These are phyloP conservation scores for Aspergillus aculeatus DNA, from an alignment of 2,329 filamentous ascomycete genomes.

Conservation along the genomic window DNA sequence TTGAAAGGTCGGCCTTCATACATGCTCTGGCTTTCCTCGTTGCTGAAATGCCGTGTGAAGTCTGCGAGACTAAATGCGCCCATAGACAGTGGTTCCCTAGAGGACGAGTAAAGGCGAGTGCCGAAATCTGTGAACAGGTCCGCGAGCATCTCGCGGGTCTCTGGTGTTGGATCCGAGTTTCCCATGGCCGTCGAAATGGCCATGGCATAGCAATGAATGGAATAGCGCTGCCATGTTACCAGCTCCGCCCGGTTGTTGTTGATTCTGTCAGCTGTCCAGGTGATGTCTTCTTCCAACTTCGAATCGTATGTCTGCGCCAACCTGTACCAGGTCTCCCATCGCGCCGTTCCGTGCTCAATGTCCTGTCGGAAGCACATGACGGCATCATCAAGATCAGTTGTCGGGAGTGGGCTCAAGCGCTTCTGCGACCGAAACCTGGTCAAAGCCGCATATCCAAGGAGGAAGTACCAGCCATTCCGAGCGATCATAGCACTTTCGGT, in stretches of 20 bases:
- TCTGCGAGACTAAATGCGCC: slow-evolving; percentile 62
- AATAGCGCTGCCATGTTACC: slow-evolving; percentile 71
- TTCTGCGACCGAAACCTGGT: slow-evolving; percentile 82
- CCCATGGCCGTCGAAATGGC: slow-evolving; percentile 62
- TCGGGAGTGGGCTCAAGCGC: slow-evolving; percentile 73
- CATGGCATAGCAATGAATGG: slow-evolving; percentile 79
- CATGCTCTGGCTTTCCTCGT: slow-evolving; percentile 52
- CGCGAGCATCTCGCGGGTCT: slow-evolving; percentile 57
- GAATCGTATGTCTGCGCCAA: slow-evolving; percentile 85
- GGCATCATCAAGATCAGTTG: slow-evolving; percentile 79
- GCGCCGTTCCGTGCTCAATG: slow-evolving; percentile 74
- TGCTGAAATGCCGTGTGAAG: slow-evolving; percentile 62
- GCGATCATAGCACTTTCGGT: slow-evolving; percentile 69
- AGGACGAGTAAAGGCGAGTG: slow-evolving; percentile 66
- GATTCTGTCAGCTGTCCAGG: slow-evolving; percentile 88
- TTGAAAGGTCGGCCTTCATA: slow-evolving; percentile 59
- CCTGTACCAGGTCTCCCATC: slow-evolving; percentile 89
- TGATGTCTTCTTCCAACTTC: slow-evolving; percentile 80
- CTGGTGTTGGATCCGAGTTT: slow-evolving; percentile 53
- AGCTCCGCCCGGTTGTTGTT: slow-evolving; percentile 78
- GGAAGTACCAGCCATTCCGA: slow-evolving; percentile 84
- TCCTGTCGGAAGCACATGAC: slow-evolving; percentile 78
- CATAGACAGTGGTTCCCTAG: slow-evolving; percentile 67
- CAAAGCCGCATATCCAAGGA: slow-evolving; percentile 83
- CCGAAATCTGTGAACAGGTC: slow-evolving; percentile 69